Evolutionary conservation across 495 filamentous ascomycete genomes (phyloP).

Genomic region (Aspergillus leporis): DNA sequence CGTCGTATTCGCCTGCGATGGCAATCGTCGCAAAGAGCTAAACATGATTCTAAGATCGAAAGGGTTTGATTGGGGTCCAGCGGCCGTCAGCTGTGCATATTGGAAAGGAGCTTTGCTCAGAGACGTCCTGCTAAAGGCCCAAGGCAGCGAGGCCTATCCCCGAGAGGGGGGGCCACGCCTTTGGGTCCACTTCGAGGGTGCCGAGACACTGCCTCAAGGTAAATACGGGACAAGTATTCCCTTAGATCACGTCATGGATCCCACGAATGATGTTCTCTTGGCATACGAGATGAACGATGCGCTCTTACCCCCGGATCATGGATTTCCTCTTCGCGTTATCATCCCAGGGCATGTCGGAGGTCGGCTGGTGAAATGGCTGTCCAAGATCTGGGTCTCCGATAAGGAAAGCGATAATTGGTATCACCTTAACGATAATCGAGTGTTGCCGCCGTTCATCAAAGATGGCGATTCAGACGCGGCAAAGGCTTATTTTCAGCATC

Average conservation of each 20-base stretch:
- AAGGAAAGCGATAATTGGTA: constrained; percentile 47
- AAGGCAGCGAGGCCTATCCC: constrained; percentile 38
- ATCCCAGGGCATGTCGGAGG: constrained; percentile 59
- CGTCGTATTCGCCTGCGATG: constrained; percentile 59
- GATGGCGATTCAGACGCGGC: constrained; percentile 31
- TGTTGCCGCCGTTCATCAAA: constrained; percentile 26
- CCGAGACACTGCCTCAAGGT: too few species aligned
- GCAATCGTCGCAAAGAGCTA: constrained; percentile 63
- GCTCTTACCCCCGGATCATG: constrained; percentile 57
- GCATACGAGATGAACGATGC: constrained; percentile 59
- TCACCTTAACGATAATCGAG: constrained; percentile 37
- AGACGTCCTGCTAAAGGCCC: constrained; percentile 51
- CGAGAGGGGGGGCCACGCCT: too few species aligned
- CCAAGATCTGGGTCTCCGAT: constrained; percentile 51
- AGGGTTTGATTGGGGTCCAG: constrained; percentile 60
- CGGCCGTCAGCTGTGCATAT: constrained; percentile 59
- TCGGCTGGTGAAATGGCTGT: constrained; percentile 61
- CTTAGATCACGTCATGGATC: constrained; percentile 53
- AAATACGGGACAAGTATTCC: constrained; percentile 61
- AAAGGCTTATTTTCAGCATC: constrained; percentile 16
- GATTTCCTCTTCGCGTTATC: constrained; percentile 57
- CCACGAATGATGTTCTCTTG: constrained; percentile 58
- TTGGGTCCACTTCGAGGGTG: too few species aligned
- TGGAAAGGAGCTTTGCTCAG: constrained; percentile 61
- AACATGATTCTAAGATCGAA: constrained; percentile 53